Evolutionary conservation across 768 basidiomycete genomes (phyloP), one percentile per base, ranked within the genome.

Genomic region (Trichaptum fuscoviolaceum): DNA sequence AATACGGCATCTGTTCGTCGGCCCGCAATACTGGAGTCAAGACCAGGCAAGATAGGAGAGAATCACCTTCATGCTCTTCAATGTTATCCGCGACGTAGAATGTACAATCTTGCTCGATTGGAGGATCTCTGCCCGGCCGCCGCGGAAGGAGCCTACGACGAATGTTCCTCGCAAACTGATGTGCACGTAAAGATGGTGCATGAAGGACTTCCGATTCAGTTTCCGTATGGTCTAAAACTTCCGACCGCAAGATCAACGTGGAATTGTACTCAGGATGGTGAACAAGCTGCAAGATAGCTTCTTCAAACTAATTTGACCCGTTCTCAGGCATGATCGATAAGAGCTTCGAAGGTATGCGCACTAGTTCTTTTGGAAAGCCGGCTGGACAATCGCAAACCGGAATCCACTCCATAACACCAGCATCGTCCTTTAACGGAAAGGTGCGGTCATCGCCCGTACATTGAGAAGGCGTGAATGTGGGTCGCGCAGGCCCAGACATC

Each of bases 181-280:
- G 72, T 0, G 77, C 82, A 1, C 78, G 71, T 25, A 89, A 68
- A 1, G 35, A 52, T 0, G 84, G 83, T 7, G 82, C 66, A 0
- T 68, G 36, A 27, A 76, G 71, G n/a, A 63, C 68, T 9, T 27
- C 66, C 35, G 77, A 71, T 6, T 70, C 70, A 7, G 70, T 74
- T 25, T 20, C 57, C 30, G 74, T 69, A 59, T 87, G 82, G 7
- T 74, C 73, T 23, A 91, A 62, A 2, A 83, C 84, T 52, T 96
- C 92, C 0, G 95, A 91, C 1, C 96, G 86, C 20, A 98, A 79
- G 66, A 98, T 96, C 27, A 96, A 83, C 0, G 92, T 91, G 0
- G 93, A 94, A 73, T 96, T 96, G 74, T 93, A 93, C 73, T 98
- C 96, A 7, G 96, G 96, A 73, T 96, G 94, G 42, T 91, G 84